Conservation (phyloP, 257 asterid species). For the Nicotiana tabacum region DNA sequence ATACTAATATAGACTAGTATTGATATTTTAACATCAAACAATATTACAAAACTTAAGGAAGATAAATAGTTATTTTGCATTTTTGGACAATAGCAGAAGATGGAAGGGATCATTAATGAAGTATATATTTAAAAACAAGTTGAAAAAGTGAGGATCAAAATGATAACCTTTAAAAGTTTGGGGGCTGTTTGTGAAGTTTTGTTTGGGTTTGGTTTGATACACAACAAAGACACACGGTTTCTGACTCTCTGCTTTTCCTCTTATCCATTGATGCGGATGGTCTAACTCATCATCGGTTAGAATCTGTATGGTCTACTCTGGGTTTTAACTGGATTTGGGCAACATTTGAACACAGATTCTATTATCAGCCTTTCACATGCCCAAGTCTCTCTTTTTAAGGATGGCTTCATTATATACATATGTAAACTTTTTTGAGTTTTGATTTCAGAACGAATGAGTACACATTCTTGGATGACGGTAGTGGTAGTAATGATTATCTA, state of each 20-base stretch:
- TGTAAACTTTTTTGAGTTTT: background rate
- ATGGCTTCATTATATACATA: background rate
- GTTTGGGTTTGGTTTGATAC: background rate
- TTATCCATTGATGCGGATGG: background rate
- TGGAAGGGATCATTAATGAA: background rate
- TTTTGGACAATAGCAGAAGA: background rate
- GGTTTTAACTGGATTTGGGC: background rate
- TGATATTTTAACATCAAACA: too few relatives aligned
- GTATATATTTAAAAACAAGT: background rate
- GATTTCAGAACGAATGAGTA: background rate
- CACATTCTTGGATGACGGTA: background rate
- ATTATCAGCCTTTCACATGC: background rate
- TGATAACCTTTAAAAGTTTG: background rate
- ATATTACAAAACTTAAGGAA: background rate
- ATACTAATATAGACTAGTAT: too few relatives aligned
- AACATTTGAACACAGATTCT: background rate
- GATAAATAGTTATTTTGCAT: background rate
- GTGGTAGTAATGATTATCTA: background rate
- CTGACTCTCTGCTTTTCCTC: background rate
- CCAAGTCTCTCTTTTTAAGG: background rate
- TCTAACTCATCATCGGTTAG: background rate
- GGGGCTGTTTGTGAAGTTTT: background rate
- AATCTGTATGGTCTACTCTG: background rate
- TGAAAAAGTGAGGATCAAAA: background rate
- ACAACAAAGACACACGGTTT: background rate